Percentiles rank a stretch among this genome's conserved stretches.
Conservation (phyloP, 352 stramenopile species). For the Thalassiosira livingstoniorum region DNA sequence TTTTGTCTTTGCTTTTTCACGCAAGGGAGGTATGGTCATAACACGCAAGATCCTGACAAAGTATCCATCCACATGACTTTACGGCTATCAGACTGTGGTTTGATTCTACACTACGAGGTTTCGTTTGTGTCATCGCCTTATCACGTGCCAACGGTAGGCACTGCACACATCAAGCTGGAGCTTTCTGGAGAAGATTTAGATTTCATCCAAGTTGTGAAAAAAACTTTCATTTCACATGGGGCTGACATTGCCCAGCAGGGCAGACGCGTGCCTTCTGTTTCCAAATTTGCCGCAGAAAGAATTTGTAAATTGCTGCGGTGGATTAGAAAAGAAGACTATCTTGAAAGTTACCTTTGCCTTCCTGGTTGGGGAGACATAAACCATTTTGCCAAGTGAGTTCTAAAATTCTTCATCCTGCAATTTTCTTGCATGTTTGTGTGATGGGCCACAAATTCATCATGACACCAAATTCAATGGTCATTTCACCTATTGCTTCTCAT, state of each 20-base stretch:
- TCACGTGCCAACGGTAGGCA: slow-evolving; percentile 74
- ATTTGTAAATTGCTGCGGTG: slow-evolving; percentile 76
- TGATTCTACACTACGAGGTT: slow-evolving; percentile 80
- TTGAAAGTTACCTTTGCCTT: slow-evolving; percentile 74
- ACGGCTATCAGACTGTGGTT: slow-evolving; percentile 63
- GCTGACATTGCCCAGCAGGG: slow-evolving; percentile 38
- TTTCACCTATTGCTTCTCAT: no score
- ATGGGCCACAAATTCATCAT: no score
- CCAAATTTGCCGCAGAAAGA: slow-evolving; percentile 60
- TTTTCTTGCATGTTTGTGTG: no score
- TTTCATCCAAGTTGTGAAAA: slow-evolving; percentile 81
- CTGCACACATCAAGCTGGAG: slow-evolving; percentile 82
- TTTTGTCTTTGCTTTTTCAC: no score
- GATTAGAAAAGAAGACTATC: slow-evolving; percentile 76
- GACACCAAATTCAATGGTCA: no score
- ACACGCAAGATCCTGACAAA: slow-evolving; percentile 78
- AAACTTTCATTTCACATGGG: slow-evolving; percentile 68
- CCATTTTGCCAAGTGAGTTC: slow-evolving; percentile 62
- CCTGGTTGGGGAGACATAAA: slow-evolving; percentile 65
- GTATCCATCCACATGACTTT: slow-evolving; percentile 80
- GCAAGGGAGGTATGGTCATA: slow-evolving; percentile 77
- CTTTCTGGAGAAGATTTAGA: slow-evolving; percentile 71
- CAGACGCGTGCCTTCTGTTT: slow-evolving; percentile 51
- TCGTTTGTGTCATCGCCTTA: slow-evolving; percentile 76
- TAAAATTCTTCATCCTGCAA: no score